Evolutionary conservation across 306 rosid species (phyloP).

Genomic region (Trifolium repens): DNA sequence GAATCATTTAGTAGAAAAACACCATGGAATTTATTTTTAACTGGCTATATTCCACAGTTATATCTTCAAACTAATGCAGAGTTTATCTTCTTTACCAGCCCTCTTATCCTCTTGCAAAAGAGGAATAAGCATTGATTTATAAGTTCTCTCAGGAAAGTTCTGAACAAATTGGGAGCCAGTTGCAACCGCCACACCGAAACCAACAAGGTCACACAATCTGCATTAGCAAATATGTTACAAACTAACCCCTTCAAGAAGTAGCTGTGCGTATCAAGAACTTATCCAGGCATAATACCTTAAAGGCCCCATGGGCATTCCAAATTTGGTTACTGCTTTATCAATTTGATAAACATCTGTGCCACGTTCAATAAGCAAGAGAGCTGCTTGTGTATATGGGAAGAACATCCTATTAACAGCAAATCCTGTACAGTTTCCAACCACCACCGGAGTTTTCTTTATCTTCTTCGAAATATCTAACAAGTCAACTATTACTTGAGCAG

Average conservation of each 20-base stretch:
- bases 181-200: slow-evolving; percentile 88
- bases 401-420: slow-evolving; percentile 95
- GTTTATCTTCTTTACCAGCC: slow-evolving; percentile 60
- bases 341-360: slow-evolving; percentile 87
- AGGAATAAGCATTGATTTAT: slow-evolving; percentile 83
- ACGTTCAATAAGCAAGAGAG: slow-evolving; percentile 75
- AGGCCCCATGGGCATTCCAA: slow-evolving; percentile 97
- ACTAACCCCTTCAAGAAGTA: slow-evolving; percentile 37
- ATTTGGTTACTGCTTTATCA: slow-evolving; percentile 67
- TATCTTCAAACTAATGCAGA: slow-evolving; percentile 31
- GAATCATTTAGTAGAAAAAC: slow-evolving; percentile 18
- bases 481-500: slow-evolving; percentile 88
- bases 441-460: slow-evolving; percentile 92
- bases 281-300: slow-evolving; percentile 68
- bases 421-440: slow-evolving; percentile 97
- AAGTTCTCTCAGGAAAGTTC: slow-evolving; percentile 78
- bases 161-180: slow-evolving; percentile 64
- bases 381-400: slow-evolving; percentile 93
- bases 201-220: slow-evolving; percentile 91
- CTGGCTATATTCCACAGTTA: slow-evolving; percentile 18
- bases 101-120: slow-evolving; percentile 89
- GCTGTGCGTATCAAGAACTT: slow-evolving; percentile 5
- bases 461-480: slow-evolving; percentile 80
- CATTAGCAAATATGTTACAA: slow-evolving; percentile 35
- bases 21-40: slow-evolving; percentile 2